Evolutionary conservation across 257 asterid species (phyloP).

Genomic region (Gynochthodes officinalis): DNA sequence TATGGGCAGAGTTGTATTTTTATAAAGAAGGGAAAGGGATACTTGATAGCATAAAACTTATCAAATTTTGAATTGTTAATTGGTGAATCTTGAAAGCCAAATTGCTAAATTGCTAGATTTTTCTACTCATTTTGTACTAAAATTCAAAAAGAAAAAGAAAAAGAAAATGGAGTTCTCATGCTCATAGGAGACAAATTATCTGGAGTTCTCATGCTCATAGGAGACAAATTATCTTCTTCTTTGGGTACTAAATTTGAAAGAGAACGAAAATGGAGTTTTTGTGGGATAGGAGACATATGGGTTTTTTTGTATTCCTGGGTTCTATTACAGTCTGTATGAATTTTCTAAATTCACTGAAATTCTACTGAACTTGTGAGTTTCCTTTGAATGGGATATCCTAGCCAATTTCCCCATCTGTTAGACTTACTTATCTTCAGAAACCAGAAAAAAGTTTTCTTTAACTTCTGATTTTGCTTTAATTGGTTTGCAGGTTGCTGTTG

Average conservation of each 20-base stretch:
- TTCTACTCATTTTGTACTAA: background rate
- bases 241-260: background rate
- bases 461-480: background rate
- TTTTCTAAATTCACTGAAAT: background rate
- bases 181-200: background rate
- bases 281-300: background rate
- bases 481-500: constrained; percentile 67
- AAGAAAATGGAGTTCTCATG: background rate
- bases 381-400: too few species aligned
- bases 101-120: background rate
- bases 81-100: background rate
- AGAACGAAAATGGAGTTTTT: background rate
- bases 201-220: background rate
- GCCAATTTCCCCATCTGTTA: background rate
- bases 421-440: background rate
- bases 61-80: background rate
- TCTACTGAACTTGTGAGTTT: background rate
- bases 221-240: background rate
- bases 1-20: background rate
- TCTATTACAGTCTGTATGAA: background rate
- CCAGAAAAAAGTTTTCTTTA: background rate
- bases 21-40: background rate
- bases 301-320: background rate
- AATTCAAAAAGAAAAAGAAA: background rate
- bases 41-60: background rate